Evolutionary conservation across 768 basidiomycete genomes (phyloP).

Genomic region (Mrakia frigida): DNA sequence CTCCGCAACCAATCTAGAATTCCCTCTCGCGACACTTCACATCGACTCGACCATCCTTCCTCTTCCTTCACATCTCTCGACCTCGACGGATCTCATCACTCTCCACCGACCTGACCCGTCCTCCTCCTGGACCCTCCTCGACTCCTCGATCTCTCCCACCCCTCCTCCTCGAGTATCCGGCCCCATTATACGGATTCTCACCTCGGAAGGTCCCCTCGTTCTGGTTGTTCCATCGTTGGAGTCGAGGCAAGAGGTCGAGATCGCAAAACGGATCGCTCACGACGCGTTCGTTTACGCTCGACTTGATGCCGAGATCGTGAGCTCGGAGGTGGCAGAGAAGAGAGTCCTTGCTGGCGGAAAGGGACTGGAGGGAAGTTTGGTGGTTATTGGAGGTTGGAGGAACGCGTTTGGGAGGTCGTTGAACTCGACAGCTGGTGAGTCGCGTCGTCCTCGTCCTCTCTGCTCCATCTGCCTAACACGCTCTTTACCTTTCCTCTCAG

Average conservation of each 20-base stretch:
- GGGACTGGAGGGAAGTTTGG: constrained; percentile 34
- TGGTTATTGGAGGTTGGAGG: constrained; percentile 40
- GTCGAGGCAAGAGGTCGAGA: constrained; percentile 41
- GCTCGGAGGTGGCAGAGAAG: constrained; percentile 46
- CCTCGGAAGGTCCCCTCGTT: constrained; percentile 52
- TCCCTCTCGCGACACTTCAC: neutral
- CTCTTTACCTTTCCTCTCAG: neutral
- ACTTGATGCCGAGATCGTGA: constrained; percentile 61
- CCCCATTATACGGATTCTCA: constrained; percentile 64
- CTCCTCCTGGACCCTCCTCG: neutral
- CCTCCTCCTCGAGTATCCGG: constrained; percentile 45
- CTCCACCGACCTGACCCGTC: neutral
- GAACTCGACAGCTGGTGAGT: neutral
- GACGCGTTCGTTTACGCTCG: constrained; percentile 63
- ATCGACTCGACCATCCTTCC: neutral
- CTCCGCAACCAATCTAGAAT: neutral
- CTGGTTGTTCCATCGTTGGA: constrained; percentile 51
- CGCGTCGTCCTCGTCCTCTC: neutral
- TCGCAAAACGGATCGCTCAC: constrained; percentile 64
- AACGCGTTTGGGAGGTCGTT: constrained; percentile 34
- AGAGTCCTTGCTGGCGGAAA: neutral
- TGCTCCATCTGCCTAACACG: neutral
- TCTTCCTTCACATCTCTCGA: neutral
- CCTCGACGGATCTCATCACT: neutral
- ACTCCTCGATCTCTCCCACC: neutral